Percentiles rank a stretch among this genome's conserved stretches.
These are phyloP conservation scores for Daldinia grandis DNA, from an alignment of 495 filamentous ascomycete genomes.

Conservation along the genomic window DNA sequence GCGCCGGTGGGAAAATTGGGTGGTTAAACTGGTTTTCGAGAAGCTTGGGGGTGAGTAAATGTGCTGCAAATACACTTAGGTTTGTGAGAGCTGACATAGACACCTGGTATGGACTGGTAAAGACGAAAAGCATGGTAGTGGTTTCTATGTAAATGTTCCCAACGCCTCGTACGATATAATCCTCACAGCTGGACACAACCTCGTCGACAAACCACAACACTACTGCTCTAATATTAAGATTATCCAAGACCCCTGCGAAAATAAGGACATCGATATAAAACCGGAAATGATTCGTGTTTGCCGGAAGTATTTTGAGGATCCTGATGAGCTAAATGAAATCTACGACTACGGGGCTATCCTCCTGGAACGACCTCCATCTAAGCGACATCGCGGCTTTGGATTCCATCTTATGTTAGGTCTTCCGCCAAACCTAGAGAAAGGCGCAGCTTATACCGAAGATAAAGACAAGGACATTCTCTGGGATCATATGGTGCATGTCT, in stretches of 20 bases:
- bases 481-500: constrained; percentile 13
- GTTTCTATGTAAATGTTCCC: constrained; percentile 49
- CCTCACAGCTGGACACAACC: constrained; percentile 37
- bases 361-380: constrained; percentile 5
- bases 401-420: constrained; percentile 29
- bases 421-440: not conserved
- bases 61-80: not conserved
- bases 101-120: too few relatives aligned
- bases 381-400: constrained; percentile 24
- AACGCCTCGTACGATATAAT: constrained; percentile 37
- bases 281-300: constrained; percentile 27
- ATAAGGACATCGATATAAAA: constrained; percentile 13
- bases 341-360: constrained; percentile 35
- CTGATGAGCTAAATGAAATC: constrained; percentile 20
- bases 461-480: constrained; percentile 9
- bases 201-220: constrained; percentile 19
- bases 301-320: constrained; percentile 23
- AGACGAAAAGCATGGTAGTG: constrained; percentile 33
- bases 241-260: not conserved
- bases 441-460: not conserved
- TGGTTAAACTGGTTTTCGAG: constrained; percentile 28
- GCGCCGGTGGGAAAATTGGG: constrained; percentile 25
- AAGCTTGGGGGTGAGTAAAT: constrained; percentile 26
- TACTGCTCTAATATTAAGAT: constrained; percentile 31
- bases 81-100: not conserved